These are phyloP conservation scores for Starmera dryadoides DNA, from an alignment of 805 yeast species.

Conservation along the genomic window DNA sequence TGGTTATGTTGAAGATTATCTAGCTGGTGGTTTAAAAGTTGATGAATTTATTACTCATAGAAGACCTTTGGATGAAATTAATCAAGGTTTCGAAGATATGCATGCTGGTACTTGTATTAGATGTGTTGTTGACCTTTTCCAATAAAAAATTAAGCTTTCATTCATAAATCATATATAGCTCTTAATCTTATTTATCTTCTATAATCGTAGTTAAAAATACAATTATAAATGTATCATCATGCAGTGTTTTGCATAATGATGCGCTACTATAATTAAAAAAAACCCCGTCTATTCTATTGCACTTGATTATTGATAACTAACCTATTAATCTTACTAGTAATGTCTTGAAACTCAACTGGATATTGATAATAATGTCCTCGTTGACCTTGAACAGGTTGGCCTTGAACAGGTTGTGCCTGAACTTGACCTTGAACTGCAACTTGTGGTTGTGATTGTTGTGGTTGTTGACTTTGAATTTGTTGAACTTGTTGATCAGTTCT, in stretches of 20 bases:
- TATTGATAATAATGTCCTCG: constrained; percentile 3
- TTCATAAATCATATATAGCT: too few relatives aligned
- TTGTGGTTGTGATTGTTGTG: constrained; percentile 5
- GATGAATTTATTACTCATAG: constrained; percentile 94
- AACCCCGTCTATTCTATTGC: neutral
- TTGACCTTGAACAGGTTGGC: neutral
- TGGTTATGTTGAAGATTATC: constrained; percentile 77
- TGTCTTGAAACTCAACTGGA: neutral
- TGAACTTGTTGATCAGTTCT: constrained; percentile 21
- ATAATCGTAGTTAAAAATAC: too few relatives aligned
- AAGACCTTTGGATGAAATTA: constrained; percentile 70
- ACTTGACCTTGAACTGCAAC: neutral
- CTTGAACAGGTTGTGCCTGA: constrained; percentile 1
- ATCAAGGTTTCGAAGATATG: constrained; percentile 90
- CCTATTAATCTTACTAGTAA: constrained; percentile 1
- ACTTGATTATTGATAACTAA: neutral
- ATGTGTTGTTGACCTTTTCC: constrained; percentile 59
- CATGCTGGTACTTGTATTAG: constrained; percentile 91
- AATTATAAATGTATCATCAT: too few relatives aligned
- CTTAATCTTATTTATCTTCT: too few relatives aligned
- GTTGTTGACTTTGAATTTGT: constrained; percentile 4
- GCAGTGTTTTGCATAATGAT: too few relatives aligned
- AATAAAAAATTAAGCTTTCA: too few relatives aligned
- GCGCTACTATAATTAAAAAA: neutral
- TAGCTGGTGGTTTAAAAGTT: constrained; percentile 75